Percentiles rank a stretch among this genome's conserved stretches.
Conservation (phyloP, 129 eudicot species). For the Helichrysum umbraculigerum region DNA sequence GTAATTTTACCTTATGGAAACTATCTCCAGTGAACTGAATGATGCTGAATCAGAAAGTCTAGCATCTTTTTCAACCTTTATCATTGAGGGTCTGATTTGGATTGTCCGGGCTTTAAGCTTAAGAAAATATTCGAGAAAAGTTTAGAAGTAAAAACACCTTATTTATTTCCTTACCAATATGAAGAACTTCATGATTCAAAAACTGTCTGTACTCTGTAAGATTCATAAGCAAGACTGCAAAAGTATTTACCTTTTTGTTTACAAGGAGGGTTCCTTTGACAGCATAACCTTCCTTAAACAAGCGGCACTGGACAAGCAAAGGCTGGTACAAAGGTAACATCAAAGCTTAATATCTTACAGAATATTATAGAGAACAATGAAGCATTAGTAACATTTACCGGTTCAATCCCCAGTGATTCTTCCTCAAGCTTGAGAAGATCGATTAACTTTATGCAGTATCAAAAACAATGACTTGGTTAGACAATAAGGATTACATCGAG, state of each 20-base stretch:
- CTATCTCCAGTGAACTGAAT: constrained; percentile 71
- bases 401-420: constrained; percentile 39
- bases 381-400: constrained; percentile 45
- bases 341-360: constrained; percentile 11
- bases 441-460: constrained; percentile 14
- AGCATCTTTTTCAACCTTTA: constrained; percentile 63
- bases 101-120: constrained; percentile 57
- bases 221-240: neutral
- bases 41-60: constrained; percentile 30
- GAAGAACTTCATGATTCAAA: neutral
- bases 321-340: constrained; percentile 51
- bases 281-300: constrained; percentile 71
- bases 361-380: constrained; percentile 15
- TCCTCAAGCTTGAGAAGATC: constrained; percentile 36
- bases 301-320: constrained; percentile 73
- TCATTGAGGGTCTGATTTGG: constrained; percentile 80
- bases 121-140: constrained; percentile 14
- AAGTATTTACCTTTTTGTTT: constrained; percentile 58
- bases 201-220: neutral
- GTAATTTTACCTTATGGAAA: constrained; percentile 51
- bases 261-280: constrained; percentile 88
- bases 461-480: constrained; percentile 10
- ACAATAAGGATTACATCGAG: neutral
- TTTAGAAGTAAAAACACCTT: neutral
- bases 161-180: neutral